These are phyloP conservation scores for Saitozyma sp. DNA, from an alignment of 768 basidiomycete genomes.

Conservation along the genomic window DNA sequence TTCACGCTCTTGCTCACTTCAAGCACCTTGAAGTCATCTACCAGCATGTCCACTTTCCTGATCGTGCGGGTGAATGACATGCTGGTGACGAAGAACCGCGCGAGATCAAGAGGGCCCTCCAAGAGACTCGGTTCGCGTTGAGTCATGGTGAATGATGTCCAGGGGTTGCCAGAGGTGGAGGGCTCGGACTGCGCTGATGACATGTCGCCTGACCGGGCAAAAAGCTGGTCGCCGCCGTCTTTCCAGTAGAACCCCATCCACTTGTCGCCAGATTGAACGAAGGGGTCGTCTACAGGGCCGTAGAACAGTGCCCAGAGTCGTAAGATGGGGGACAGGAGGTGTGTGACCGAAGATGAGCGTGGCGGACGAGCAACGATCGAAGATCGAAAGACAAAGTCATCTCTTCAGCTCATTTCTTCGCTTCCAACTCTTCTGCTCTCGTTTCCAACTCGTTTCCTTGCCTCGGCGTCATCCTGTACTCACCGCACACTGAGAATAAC, in stretches of 20 bases:
- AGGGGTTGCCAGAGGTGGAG: slow-evolving; percentile 55
- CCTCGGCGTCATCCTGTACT: not conserved
- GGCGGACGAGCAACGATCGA: no score
- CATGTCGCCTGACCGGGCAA: slow-evolving; percentile 73
- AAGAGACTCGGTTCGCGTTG: slow-evolving; percentile 78
- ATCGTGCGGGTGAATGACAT: slow-evolving; percentile 90
- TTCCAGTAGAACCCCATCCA: slow-evolving; percentile 99
- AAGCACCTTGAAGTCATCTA: slow-evolving; percentile 64
- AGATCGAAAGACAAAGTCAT: slow-evolving; percentile 8
- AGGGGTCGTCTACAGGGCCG: slow-evolving; percentile 46
- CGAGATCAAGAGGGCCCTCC: slow-evolving; percentile 74
- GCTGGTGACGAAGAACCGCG: slow-evolving; percentile 82
- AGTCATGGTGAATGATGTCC: slow-evolving; percentile 89
- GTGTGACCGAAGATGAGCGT: no score
- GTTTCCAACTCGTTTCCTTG: no score
- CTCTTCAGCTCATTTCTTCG: not conserved
- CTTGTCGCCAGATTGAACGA: slow-evolving; percentile 61
- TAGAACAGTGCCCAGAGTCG: no score
- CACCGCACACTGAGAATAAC: slow-evolving; percentile 44
- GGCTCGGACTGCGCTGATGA: slow-evolving; percentile 54
- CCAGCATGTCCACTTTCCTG: slow-evolving; percentile 71
- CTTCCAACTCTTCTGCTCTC: no score
- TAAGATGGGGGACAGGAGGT: no score
- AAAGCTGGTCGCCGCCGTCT: slow-evolving; percentile 84
- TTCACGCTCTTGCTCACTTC: slow-evolving; percentile 47